Evolutionary conservation across 2,329 filamentous ascomycete species (phyloP), one percentile per base, ranked within the genome.

Genomic region (Seiridium unicorne): DNA sequence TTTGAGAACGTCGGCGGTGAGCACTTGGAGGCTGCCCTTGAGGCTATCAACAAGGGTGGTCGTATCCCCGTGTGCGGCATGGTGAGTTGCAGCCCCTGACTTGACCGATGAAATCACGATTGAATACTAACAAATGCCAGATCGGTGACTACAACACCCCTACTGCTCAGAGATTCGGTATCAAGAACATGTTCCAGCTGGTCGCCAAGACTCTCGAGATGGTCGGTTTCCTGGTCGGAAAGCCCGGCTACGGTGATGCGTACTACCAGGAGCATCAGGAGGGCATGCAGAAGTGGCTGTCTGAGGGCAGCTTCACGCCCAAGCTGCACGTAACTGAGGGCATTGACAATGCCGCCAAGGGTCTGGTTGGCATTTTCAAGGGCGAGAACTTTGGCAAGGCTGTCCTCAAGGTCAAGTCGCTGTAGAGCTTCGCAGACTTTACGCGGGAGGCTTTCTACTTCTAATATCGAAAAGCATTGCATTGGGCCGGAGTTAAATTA

Each of bases 351-450:
- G 89, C 88, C 1, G 79, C 86, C 5, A 84, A 93, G 60, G 92
- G 89, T 0, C 81, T 96, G 62, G 75, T 94, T 10, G 90, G 87
- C 10, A 87, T 96, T 79, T 81, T 95, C 58, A 73, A 84, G 69
- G 92, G 92, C 53, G 84, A 90, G 75, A 96, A 96, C 79, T 91
- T 93, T 76, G 92, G 92, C 66, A 96, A 96, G 84, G 90, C 91
- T 13, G 84, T 95, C 31, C 70, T 95, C 68, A 90, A 91, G 80
- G 74, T 84, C 18, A 63, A 60, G 49, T 26, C 18, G 18, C 18
- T 26, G 18, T 26, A 26, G 18, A 26, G 18, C 2, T 26, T 26
- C 18, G 2, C 18, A 26, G 18, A 26, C 18, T 26, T 26, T 26
- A 26, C 18, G 18, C 18, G 18, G 18, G 18, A 26, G 18, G 18